A percentile compares a stretch with the other conserved stretches of the same genome.
Conservation (phyloP, 1,139 yeast genomes). For the Hyphopichia burtonii region DNA sequence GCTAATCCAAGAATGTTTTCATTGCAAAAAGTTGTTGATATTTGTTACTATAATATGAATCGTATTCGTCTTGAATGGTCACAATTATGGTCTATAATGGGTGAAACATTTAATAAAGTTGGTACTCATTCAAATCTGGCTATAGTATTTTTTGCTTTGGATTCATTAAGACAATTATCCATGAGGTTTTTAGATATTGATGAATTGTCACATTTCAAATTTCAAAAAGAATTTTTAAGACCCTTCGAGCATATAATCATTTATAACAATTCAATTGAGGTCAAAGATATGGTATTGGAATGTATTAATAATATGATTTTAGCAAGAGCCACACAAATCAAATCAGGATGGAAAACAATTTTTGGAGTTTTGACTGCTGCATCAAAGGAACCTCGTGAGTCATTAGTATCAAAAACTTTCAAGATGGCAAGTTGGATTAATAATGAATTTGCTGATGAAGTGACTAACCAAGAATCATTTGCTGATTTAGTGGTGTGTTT, state of each 20-base stretch:
- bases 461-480: slow-evolving; percentile 74
- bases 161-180: slow-evolving; percentile 88
- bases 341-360: slow-evolving; percentile 94
- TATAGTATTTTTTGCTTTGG: slow-evolving; percentile 87
- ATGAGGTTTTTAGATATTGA: slow-evolving; percentile 91
- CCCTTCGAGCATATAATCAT: slow-evolving; percentile 83
- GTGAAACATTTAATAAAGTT: slow-evolving; percentile 80
- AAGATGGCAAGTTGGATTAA: slow-evolving; percentile 64
- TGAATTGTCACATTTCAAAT: slow-evolving; percentile 91
- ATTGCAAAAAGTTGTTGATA: slow-evolving; percentile 92
- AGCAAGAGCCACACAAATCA: slow-evolving; percentile 71
- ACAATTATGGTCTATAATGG: slow-evolving; percentile 92
- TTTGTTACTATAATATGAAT: slow-evolving; percentile 95
- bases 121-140: slow-evolving; percentile 77
- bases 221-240: slow-evolving; percentile 88
- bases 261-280: slow-evolving; percentile 66
- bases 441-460: slow-evolving; percentile 59
- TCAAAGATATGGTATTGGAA: slow-evolving; percentile 87
- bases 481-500: slow-evolving; percentile 73
- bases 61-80: slow-evolving; percentile 98
- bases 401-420: slow-evolving; percentile 62
- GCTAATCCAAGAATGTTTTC: slow-evolving; percentile 88
- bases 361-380: slow-evolving; percentile 73
- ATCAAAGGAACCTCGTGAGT: slow-evolving; percentile 54
- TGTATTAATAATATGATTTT: slow-evolving; percentile 84